Percentiles rank a stretch among this genome's conserved stretches.
These are phyloP conservation scores for Rhodotorula mucilaginosa DNA, from an alignment of 1,284 basidiomycete genomes.

Conservation along the genomic window DNA sequence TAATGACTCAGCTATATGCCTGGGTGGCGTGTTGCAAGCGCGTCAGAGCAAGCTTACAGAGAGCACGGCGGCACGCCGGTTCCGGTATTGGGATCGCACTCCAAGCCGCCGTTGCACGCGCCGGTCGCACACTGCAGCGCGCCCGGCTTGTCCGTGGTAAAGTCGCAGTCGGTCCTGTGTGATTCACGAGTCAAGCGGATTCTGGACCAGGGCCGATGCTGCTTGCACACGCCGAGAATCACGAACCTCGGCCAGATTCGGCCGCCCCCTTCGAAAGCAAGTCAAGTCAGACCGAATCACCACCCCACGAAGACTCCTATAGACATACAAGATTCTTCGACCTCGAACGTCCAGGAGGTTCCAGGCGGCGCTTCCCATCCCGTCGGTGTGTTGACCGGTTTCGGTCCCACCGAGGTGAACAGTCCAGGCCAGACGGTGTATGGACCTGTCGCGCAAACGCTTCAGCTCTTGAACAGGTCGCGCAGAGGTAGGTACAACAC, in stretches of 20 bases:
- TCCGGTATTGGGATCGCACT: slow-evolving; percentile 1
- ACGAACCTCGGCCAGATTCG: not conserved
- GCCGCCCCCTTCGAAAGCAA: not conserved
- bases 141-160: not conserved
- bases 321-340: not conserved
- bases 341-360: slow-evolving; percentile 11
- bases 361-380: slow-evolving; percentile 27
- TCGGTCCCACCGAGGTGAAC: slow-evolving; percentile 12
- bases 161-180: slow-evolving; percentile 16
- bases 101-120: slow-evolving; percentile 14
- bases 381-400: slow-evolving; percentile 8
- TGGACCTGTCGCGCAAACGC: not conserved
- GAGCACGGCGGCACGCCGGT: not conserved
- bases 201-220: too few relatives aligned
- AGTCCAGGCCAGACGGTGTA: slow-evolving; percentile 18
- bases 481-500: not conserved
- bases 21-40: accelerated
- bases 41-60: not conserved
- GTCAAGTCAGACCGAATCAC: not conserved
- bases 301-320: not conserved
- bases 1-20: not conserved
- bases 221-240: not conserved
- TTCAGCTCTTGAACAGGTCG: not conserved
- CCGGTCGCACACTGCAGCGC: slow-evolving; percentile 1
- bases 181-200: not conserved